Evolutionary conservation across 1,284 basidiomycete genomes (phyloP), one percentile per base, ranked within the genome.

Genomic region (Rhodotorula sp.): DNA sequence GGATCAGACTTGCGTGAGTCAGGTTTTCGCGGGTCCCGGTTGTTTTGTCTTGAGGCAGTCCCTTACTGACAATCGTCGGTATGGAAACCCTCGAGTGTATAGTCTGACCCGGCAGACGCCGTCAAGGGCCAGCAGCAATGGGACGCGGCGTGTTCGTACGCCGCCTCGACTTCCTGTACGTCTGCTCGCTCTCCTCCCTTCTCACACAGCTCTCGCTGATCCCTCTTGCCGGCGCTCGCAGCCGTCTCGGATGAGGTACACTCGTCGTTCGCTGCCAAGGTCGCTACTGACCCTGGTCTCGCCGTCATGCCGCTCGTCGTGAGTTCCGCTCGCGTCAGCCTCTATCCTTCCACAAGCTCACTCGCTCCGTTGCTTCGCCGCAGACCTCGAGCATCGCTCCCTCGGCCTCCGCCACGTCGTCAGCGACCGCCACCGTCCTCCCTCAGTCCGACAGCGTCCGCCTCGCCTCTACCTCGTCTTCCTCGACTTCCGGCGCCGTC

Each of bases 1-100:
- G 62, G 34, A 51, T 7, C 32, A 30, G 9, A 24, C 34, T 27
- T 64, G 62, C 27, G 62, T 64, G 39, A 13, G 62, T 36, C 7
- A 9, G 5, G 10, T 20, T 20, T 20, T 44, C 22, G n/a, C n/a
- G 24, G 24, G n/a, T 13, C 2, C 15, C 20, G 5, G 8, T 32
- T 4, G 9, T 24, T 19, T 32, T 4, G 9, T 24, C 8, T 32
- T 24, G 13, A 8, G 36, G 36, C 8, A 39, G 13, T 39, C 36
- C 17, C 29, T 22, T 20, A 22, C 20, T n/a, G 20, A 9, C 27
- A 20, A 19, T 2, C 29, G 15, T 22, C 22, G 11, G n/a, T 17
- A 19, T 58, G 27, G n/a, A 17, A 8, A 9, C 30, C 52, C 9
- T 19, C 13, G 30, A 8, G 8, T 15, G 10, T 11, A 29, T 47